A percentile compares a stretch with the other conserved stretches of the same genome.
Evolutionary conservation across 345 rosid genomes (phyloP).

Genomic region (Pistacia vera): DNA sequence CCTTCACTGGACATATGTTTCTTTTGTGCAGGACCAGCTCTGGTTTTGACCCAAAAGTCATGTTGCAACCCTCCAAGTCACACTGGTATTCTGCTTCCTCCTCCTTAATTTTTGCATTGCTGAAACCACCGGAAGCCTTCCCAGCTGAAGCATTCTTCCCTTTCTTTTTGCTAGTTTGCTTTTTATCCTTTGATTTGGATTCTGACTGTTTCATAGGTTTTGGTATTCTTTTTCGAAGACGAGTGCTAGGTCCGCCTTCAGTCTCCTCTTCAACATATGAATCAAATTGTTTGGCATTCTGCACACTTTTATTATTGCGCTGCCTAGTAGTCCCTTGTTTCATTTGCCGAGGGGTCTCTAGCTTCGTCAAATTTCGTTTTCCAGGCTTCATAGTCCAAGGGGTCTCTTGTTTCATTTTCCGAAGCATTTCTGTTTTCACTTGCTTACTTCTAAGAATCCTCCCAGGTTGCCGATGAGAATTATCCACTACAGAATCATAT

Average conservation of each 20-base stretch:
- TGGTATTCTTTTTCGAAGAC: slow-evolving; percentile 63
- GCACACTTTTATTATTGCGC: slow-evolving; percentile 33
- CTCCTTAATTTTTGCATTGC: slow-evolving; percentile 39
- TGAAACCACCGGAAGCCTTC: slow-evolving; percentile 31
- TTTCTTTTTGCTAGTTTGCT: slow-evolving; percentile 49
- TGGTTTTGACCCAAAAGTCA: slow-evolving; percentile 75
- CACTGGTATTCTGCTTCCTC: slow-evolving; percentile 71
- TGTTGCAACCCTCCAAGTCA: slow-evolving; percentile 89
- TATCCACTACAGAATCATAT: slow-evolving; percentile 49
- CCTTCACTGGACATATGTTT: slow-evolving; percentile 87
- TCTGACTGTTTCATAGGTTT: slow-evolving; percentile 43
- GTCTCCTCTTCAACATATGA: slow-evolving; percentile 37
- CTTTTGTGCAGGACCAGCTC: slow-evolving; percentile 74
- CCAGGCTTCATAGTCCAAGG: slow-evolving; percentile 15
- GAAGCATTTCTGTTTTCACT: slow-evolving; percentile 16
- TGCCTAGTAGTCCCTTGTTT: slow-evolving; percentile 41
- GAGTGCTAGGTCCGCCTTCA: slow-evolving; percentile 77
- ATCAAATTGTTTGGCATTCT: slow-evolving; percentile 26
- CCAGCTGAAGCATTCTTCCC: slow-evolving; percentile 32
- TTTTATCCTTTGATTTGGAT: slow-evolving; percentile 50
- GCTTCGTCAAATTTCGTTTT: slow-evolving; percentile 14
- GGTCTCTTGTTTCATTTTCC: slow-evolving; percentile 11
- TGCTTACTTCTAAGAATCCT: slow-evolving; percentile 40
- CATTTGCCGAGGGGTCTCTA: slow-evolving; percentile 24
- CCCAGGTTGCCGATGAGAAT: slow-evolving; percentile 21